Conservation (phyloP, 179 eudicot species). For the Amaranthus tricolor region DNA sequence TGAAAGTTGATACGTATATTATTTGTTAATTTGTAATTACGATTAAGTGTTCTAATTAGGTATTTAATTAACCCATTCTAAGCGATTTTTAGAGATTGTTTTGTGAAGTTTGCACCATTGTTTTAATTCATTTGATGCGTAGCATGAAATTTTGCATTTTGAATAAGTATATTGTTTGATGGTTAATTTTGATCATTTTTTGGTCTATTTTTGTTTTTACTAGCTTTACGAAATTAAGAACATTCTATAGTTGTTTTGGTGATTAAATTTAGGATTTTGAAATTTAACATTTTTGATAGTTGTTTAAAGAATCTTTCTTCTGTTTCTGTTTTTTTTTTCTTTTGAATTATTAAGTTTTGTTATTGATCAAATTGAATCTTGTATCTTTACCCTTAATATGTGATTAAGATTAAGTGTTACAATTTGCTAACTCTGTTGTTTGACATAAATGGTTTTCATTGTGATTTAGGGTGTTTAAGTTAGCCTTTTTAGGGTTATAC, state of each 20-base stretch:
- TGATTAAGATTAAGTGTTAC: not conserved
- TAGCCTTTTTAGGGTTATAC: constrained; percentile 10
- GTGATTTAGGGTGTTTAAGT: constrained; percentile 7
- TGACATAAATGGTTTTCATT: not conserved
- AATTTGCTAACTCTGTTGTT: not conserved
- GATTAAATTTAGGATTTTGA: too few relatives aligned
- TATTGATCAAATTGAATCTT: not conserved
- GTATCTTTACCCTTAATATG: not conserved
- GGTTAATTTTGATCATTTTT: not conserved
- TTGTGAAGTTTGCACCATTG: not conserved
- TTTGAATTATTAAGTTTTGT: too few relatives aligned
- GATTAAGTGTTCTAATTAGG: too few relatives aligned
- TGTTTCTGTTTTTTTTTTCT: not conserved
- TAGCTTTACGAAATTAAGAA: too few relatives aligned
- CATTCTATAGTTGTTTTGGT: too few relatives aligned
- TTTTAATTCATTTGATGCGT: not conserved
- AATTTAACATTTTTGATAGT: not conserved
- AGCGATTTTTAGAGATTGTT: not conserved
- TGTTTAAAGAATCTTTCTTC: not conserved
- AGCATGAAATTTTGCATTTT: not conserved
- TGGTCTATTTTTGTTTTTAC: not conserved
- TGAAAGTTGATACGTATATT: too few relatives aligned
- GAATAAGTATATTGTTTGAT: not conserved
- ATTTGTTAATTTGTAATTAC: too few relatives aligned
- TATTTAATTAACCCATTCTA: too few relatives aligned